Percentiles rank a stretch among this genome's conserved stretches.
These are phyloP conservation scores for Pichia eremophila DNA, from an alignment of 805 yeast species.

Conservation along the genomic window DNA sequence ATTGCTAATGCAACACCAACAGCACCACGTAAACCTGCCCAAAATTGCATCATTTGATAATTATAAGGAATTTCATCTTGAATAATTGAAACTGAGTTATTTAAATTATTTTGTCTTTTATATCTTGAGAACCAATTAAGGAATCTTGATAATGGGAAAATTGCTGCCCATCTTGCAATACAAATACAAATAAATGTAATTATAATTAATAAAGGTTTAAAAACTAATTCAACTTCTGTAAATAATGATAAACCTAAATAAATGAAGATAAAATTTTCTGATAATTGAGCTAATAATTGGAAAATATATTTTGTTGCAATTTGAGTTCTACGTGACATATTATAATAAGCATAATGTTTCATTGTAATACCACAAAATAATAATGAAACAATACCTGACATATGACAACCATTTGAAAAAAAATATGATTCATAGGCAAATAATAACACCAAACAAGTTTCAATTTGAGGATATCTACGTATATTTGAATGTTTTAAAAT, in stretches of 20 bases:
- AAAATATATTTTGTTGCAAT: conserved; percentile 92
- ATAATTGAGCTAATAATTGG: conserved; percentile 86
- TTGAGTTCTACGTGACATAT: conserved; percentile 96
- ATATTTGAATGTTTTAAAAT: conserved; percentile 87
- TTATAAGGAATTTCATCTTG: conserved; percentile 90
- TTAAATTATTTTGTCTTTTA: conserved; percentile 43
- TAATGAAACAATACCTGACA: conserved; percentile 96
- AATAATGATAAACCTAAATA: conserved; percentile 89
- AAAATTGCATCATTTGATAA: conserved; percentile 97
- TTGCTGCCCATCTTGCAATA: conserved; percentile 94
- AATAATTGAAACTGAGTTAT: conserved; percentile 22
- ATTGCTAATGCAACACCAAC: conserved; percentile 98
- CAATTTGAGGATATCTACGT: conserved; percentile 93
- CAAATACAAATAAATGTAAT: conserved; percentile 86
- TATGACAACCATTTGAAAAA: conserved; percentile 97
- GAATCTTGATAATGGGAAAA: conserved; percentile 81
- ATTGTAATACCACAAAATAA: conserved; percentile 93
- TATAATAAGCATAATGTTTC: conserved; percentile 93
- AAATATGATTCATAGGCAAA: conserved; percentile 95
- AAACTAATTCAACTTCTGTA: conserved; percentile 92
- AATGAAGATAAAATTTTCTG: conserved; percentile 94
- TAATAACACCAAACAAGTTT: conserved; percentile 81
- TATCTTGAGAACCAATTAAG: conserved; percentile 71
- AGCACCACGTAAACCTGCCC: conserved; percentile 99
- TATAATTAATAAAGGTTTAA: conserved; percentile 86